Evolutionary conservation across 2,329 filamentous ascomycete species (phyloP), one percentile per base, ranked within the genome.

Genomic region (Bretziella fagacearum): DNA sequence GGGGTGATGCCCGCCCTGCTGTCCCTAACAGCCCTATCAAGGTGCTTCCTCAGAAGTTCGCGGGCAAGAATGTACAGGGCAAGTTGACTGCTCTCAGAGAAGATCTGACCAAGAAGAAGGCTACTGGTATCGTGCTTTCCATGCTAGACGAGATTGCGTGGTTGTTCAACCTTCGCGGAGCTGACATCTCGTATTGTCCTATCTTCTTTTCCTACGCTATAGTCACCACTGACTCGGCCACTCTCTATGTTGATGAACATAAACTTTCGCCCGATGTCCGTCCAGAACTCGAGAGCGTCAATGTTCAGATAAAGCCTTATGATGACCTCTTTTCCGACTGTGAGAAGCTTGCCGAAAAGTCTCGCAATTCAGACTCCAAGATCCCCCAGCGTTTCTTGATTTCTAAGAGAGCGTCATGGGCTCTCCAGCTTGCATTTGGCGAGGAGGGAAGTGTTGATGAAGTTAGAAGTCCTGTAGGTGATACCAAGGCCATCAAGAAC

Each of bases 141-240:
- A 87, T 93, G 79, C 74, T 98, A 36, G 91, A 98, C 57, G 91
- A 98, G 63, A 77, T 95, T 56, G 91, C 91, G 8, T 98, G 91
- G 91, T 71, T 98, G n/a, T 95, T 95, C 68, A 98, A 98, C 63
- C 66, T 98, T 42, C 79, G 91, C 55, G 91, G 91, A 55, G 91
- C 73, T 60, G 91, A 96, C 59, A 96, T 98, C 54, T 84, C 86
- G 0, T 98, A 91, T 66, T 98, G 98, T 59, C 91, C 91, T 0
- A 91, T 98, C 43, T 96, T 98, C 68, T 96, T 96, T 64, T 91
- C 89, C 13, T 98, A 96, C 57, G 89, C 89, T 37, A 73, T 91
- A 35, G 68, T 98, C 52, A 96, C 91, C 2, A 76, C 79, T 1
- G 78, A 70, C 8, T 68, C 75, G 1, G 84, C 81, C 20, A 86